Evolutionary conservation across 1,284 basidiomycete genomes (phyloP).

Genomic region (Pyrrhoderma lamaoense): DNA sequence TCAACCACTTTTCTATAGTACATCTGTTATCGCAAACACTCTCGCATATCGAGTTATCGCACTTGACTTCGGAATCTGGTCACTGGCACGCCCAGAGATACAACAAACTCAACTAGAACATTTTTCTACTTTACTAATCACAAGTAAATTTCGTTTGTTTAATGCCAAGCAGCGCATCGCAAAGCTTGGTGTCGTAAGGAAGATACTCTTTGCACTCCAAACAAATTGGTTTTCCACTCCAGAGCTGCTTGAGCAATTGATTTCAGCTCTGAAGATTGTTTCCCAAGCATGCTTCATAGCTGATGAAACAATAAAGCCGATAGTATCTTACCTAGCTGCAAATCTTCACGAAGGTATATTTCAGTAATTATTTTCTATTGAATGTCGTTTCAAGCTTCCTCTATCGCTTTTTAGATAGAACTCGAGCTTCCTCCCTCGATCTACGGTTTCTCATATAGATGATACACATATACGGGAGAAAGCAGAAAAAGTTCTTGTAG

Average conservation of each 20-base stretch:
- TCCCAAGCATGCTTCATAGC: slow-evolving; percentile 57
- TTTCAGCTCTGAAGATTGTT: slow-evolving; percentile 52
- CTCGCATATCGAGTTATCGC: slow-evolving; percentile 79
- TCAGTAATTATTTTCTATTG: too few relatives aligned
- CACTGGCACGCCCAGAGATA: slow-evolving; percentile 58
- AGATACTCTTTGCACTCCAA: slow-evolving; percentile 75
- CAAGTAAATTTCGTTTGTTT: slow-evolving; percentile 68
- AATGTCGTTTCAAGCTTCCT: slow-evolving; percentile 7
- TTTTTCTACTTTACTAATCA: slow-evolving; percentile 65
- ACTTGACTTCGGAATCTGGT: slow-evolving; percentile 90
- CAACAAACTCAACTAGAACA: slow-evolving; percentile 76
- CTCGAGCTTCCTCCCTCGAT: slow-evolving; percentile 44
- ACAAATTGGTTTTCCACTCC: slow-evolving; percentile 58
- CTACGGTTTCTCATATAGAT: slow-evolving; percentile 48
- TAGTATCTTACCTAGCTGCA: slow-evolving; percentile 80
- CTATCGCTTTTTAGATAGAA: slow-evolving; percentile 21
- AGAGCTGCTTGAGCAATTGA: slow-evolving; percentile 46
- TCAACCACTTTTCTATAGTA: slow-evolving; percentile 34
- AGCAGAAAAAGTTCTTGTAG: slow-evolving; percentile 54
- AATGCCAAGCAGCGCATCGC: slow-evolving; percentile 63
- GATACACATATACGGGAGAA: slow-evolving; percentile 41
- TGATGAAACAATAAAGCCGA: slow-evolving; percentile 73
- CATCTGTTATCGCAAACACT: slow-evolving; percentile 76
- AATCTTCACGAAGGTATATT: slow-evolving; percentile 66
- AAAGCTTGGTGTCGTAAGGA: slow-evolving; percentile 68